Base-by-base conservation (phyloP, 225 moss, liverwort and hornwort species). In the Physcomitrium patens region DNA sequence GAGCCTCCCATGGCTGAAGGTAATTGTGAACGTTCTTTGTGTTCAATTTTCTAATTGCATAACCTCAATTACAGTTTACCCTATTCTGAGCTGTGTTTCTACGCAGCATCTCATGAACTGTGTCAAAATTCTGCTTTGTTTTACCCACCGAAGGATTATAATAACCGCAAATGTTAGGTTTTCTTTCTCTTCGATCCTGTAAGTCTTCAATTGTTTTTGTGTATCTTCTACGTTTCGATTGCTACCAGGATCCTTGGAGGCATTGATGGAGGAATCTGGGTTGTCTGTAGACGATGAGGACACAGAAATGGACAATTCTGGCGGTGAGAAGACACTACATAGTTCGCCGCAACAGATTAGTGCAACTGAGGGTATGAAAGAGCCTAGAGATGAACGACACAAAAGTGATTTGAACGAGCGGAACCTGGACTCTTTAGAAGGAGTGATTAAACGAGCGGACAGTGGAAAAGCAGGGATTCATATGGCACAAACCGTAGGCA, bases 401-500 rank as follows among this genome's bases (percentile, higher is more conserved):
- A 71, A 74, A 28, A 60, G 63, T 49, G 83, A 80, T 26, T 12
- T 27, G 20, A 66, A 78, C 47, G 76, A 69, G 17, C 69, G 59
- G 73, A 81, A 67, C 62, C 60, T 67, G 67, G 85, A 79, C 19
- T 73, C 77, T 9, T 51, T 89, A 71, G 89, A 83, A 80, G 81
- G 78, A 49, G 69, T 70, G 74, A 80, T 96, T 15, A 63, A 75
- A 71, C 86, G 79, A 82, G 88, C 91, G 31, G 91, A 92, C 45
- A 80, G 75, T 78, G 93, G 94, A 63, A 88, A 90, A 74, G 86
- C 90, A 64, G 95, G 95, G 49, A 86, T 72, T 72, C 66, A 66
- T 41, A 93, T 95, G 93, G 93, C 86, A 50, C 89, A 88, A 64
- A 85, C 89, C 20, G 92, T 99, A 50, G 80, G 83, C 44, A 80